These are phyloP conservation scores for Aspergillus eucalypticola DNA, from an alignment of 2,329 filamentous ascomycete genomes.

Conservation along the genomic window DNA sequence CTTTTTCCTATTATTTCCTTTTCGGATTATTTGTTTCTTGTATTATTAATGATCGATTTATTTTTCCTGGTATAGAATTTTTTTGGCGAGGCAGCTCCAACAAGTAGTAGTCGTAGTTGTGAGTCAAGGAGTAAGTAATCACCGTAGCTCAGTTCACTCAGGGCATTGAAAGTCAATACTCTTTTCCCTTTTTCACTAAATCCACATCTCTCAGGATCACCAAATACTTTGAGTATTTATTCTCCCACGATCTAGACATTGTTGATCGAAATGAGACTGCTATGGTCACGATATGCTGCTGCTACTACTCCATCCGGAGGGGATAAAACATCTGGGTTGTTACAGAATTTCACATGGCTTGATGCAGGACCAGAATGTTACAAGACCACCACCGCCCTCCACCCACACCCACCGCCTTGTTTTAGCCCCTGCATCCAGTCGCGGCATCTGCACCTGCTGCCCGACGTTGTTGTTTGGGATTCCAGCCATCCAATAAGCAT, in stretches of 20 bases:
- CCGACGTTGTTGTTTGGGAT: conserved; percentile 6
- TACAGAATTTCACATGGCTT: conserved; percentile 7
- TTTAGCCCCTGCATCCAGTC: conserved; percentile 9
- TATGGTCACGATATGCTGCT: neutral
- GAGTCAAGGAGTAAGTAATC: too few species aligned
- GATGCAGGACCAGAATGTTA: conserved; percentile 3
- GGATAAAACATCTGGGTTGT: conserved; percentile 4
- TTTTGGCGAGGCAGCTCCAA: neutral
- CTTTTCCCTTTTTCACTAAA: too few species aligned
- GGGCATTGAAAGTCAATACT: too few species aligned
- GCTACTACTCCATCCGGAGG: neutral
- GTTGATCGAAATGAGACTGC: neutral
- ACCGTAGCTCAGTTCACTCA: too few species aligned
- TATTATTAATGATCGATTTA: neutral
- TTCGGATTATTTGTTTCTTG: neutral
- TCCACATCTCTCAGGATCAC: neutral
- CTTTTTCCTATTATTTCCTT: neutral
- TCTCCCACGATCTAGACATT: neutral
- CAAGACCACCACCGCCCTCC: neutral
- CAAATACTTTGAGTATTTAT: neutral
- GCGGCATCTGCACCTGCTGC: conserved; percentile 4
- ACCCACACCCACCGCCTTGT: conserved; percentile 8
- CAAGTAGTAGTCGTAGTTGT: too few species aligned
- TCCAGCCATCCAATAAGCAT: neutral
- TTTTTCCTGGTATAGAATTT: neutral